A percentile compares a stretch with the other conserved stretches of the same genome.
phyloP scores from a whole-genome alignment of 2,329 filamentous ascomycete genomes.

The Hysterium pulicare region DNA sequence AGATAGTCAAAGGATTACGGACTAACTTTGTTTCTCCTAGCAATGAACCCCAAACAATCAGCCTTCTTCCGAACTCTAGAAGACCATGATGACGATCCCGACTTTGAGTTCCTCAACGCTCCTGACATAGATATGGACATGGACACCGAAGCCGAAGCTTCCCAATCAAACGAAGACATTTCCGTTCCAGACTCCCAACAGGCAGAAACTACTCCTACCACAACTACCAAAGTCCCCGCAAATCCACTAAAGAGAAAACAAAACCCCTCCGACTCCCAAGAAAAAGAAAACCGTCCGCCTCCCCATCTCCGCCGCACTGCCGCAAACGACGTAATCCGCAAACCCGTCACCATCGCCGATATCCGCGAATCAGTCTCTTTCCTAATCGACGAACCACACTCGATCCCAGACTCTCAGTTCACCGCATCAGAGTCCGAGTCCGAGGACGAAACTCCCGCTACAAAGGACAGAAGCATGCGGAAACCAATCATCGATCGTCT shows the following conservation, averaged over 20 bases:
- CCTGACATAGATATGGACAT: conserved; percentile 25
- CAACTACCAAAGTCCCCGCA: conserved; percentile 7
- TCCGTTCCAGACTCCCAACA: conserved; percentile 41
- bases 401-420: conserved; percentile 54
- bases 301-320: conserved; percentile 61
- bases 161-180: conserved; percentile 15
- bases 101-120: conserved; percentile 70
- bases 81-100: conserved; percentile 68
- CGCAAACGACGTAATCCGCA: conserved; percentile 49
- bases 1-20: background rate
- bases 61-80: conserved; percentile 91
- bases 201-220: conserved; percentile 6
- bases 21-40: conserved; percentile 34
- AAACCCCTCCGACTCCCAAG: conserved; percentile 38
- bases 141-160: conserved; percentile 22
- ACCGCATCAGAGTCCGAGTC: conserved; percentile 41
- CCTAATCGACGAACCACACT: conserved; percentile 64
- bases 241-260: conserved; percentile 39
- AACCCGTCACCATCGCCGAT: conserved; percentile 72
- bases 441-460: conserved; percentile 42
- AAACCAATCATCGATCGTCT: conserved; percentile 68
- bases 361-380: conserved; percentile 80
- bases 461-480: conserved; percentile 37
- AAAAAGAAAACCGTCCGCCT: conserved; percentile 47
- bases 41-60: conserved; percentile 80